Conservation (phyloP, 441 rosid genomes). For the Mallotus japonicus region DNA sequence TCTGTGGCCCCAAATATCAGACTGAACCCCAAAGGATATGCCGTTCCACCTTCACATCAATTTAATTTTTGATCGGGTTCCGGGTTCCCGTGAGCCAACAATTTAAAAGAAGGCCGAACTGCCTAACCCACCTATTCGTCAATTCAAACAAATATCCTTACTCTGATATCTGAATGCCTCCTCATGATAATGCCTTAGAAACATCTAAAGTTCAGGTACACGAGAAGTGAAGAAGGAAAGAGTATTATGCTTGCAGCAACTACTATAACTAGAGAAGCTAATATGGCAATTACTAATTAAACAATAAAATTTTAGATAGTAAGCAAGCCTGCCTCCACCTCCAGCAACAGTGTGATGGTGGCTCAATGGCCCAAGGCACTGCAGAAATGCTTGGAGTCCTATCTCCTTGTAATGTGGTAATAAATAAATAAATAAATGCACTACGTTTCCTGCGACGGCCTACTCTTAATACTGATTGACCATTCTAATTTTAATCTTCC, state of each 20-base stretch:
- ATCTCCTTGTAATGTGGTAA: no score
- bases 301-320: background rate
- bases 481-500: background rate
- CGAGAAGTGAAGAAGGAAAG: background rate
- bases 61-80: background rate
- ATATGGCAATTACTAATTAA: background rate
- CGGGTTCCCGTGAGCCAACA: conserved; percentile 11
- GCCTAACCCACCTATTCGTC: background rate
- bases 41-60: background rate
- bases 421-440: background rate
- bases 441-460: background rate
- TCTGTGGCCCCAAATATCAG: background rate
- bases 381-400: no score
- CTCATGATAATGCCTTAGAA: background rate
- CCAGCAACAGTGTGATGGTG: background rate
- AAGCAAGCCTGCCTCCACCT: background rate
- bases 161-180: background rate
- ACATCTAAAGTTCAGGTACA: background rate
- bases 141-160: background rate
- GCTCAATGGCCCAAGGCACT: no score
- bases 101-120: background rate
- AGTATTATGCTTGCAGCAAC: background rate
- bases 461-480: background rate
- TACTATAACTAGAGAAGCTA: background rate
- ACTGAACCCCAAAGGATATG: background rate